Evolutionary conservation across 1,284 basidiomycete genomes (phyloP).

Genomic region (Rhodotorula sp.): DNA sequence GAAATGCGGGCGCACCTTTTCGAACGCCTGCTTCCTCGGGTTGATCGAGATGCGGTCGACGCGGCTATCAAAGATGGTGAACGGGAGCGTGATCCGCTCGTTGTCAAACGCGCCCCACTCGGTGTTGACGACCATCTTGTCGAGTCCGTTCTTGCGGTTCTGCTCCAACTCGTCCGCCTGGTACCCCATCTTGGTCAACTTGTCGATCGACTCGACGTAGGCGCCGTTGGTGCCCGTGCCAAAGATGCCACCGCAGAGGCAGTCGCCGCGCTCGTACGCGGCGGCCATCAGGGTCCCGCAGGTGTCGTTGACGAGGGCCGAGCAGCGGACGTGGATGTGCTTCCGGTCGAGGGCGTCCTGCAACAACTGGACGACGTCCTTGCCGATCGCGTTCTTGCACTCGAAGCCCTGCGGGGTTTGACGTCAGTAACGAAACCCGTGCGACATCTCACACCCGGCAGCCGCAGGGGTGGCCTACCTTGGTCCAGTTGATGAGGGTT

Average conservation of each 20-base stretch:
- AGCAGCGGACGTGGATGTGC: slow-evolving; percentile 88
- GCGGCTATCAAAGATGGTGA: slow-evolving; percentile 89
- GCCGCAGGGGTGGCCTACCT: slow-evolving; percentile 49
- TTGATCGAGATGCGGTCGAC: slow-evolving; percentile 93
- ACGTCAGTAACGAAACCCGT: no score
- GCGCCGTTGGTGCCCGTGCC: slow-evolving; percentile 98
- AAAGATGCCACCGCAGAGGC: slow-evolving; percentile 87
- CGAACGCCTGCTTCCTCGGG: slow-evolving; percentile 87
- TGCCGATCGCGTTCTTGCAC: slow-evolving; percentile 83
- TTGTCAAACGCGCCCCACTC: slow-evolving; percentile 98
- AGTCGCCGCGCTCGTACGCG: slow-evolving; percentile 85
- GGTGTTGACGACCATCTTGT: slow-evolving; percentile 91
- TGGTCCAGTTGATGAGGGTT: slow-evolving; percentile 93
- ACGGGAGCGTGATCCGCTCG: slow-evolving; percentile 75
- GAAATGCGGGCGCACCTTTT: slow-evolving; percentile 59
- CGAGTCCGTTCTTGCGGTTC: slow-evolving; percentile 43
- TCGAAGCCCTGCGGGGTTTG: slow-evolving; percentile 62
- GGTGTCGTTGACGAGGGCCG: slow-evolving; percentile 95
- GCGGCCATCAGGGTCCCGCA: slow-evolving; percentile 90
- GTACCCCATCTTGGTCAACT: slow-evolving; percentile 72
- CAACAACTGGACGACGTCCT: slow-evolving; percentile 86
- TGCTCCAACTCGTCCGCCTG: slow-evolving; percentile 49
- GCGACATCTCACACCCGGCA: background rate
- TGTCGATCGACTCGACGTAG: slow-evolving; percentile 81
- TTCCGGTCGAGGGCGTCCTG: slow-evolving; percentile 92